phyloP scores from a whole-genome alignment of 371 early-diverging fungal genomes.

The Furculomyces boomerangus region DNA sequence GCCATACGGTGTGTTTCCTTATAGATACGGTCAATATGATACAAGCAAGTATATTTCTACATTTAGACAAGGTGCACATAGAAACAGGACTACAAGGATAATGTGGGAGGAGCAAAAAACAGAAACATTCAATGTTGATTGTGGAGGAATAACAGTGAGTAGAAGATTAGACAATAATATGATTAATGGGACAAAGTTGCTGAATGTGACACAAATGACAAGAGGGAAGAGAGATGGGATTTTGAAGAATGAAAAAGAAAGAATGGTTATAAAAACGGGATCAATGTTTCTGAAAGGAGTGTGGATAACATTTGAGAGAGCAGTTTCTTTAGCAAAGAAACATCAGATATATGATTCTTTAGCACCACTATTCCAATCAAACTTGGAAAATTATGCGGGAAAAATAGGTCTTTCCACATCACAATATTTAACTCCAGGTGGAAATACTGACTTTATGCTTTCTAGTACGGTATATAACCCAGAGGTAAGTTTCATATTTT shows the following conservation, averaged over 20 bases:
- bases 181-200: slow-evolving; percentile 70
- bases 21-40: not conserved
- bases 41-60: not conserved
- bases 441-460: too few species aligned
- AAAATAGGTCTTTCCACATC: too few species aligned
- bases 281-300: slow-evolving; percentile 81
- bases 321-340: slow-evolving; percentile 41
- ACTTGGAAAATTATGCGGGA: not conserved
- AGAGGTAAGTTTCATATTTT: too few species aligned
- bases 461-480: too few species aligned
- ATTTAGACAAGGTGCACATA: not conserved
- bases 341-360: slow-evolving; percentile 45
- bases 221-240: slow-evolving; percentile 77
- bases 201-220: slow-evolving; percentile 75
- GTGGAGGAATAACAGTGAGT: not conserved
- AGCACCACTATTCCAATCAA: slow-evolving; percentile 44
- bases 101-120: slow-evolving; percentile 9
- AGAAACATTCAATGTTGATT: slow-evolving; percentile 3
- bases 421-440: too few species aligned
- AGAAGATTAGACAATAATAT: slow-evolving; percentile 43
- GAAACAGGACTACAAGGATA: not conserved
- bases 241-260: slow-evolving; percentile 67
- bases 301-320: slow-evolving; percentile 62
- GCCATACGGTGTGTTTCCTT: not conserved
- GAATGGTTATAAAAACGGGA: slow-evolving; percentile 70